Evolutionary conservation across 495 filamentous ascomycete genomes (phyloP).

Genomic region (Pseudomonodictys pantanalensis): DNA sequence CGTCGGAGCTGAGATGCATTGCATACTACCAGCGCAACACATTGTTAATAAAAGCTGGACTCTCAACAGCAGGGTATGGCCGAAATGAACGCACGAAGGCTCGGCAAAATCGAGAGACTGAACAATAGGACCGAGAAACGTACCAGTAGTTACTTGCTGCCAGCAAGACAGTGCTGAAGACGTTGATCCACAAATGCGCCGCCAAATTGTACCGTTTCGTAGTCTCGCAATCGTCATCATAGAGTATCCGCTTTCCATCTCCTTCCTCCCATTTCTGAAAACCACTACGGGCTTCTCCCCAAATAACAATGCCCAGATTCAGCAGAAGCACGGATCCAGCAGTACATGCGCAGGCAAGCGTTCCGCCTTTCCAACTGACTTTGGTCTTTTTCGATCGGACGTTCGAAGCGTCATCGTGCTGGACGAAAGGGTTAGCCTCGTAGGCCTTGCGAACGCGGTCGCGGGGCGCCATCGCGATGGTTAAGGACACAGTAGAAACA

Average conservation of each 20-base stretch:
- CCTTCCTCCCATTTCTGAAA: neutral
- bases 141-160: conserved; percentile 36
- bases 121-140: too few relatives aligned
- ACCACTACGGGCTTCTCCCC: neutral
- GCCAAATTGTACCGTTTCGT: conserved; percentile 16
- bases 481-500: too few relatives aligned
- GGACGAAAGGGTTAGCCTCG: too few relatives aligned
- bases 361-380: neutral
- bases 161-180: conserved; percentile 32
- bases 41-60: too few relatives aligned
- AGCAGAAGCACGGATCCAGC: conserved; percentile 1
- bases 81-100: too few relatives aligned
- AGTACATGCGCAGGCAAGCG: neutral
- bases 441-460: too few relatives aligned
- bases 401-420: too few relatives aligned
- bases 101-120: too few relatives aligned
- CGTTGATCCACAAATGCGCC: conserved; percentile 36
- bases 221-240: conserved; percentile 20
- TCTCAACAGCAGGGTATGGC: too few relatives aligned
- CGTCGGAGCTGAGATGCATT: conserved; percentile 37
- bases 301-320: neutral
- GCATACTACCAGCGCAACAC: too few relatives aligned
- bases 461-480: too few relatives aligned
- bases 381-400: too few relatives aligned
- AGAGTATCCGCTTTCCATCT: conserved; percentile 14